These are phyloP conservation scores for Choiromyces venosus DNA, from an alignment of 495 filamentous ascomycete genomes.

Conservation along the genomic window DNA sequence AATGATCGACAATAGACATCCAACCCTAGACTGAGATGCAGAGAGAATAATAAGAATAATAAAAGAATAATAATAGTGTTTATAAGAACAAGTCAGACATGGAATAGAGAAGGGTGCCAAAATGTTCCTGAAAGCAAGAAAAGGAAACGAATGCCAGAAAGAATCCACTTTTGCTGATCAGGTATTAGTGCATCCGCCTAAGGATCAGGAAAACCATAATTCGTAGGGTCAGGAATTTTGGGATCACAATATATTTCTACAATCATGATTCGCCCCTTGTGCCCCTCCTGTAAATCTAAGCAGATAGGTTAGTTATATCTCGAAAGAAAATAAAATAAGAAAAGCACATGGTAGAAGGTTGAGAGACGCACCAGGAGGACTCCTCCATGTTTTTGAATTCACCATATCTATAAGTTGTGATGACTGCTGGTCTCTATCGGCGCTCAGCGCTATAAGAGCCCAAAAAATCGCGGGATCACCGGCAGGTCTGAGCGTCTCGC, in stretches of 20 bases:
- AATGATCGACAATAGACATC: background rate
- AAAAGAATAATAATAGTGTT: background rate
- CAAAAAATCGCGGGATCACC: background rate
- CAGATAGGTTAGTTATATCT: background rate
- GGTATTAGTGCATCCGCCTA: background rate
- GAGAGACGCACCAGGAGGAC: background rate
- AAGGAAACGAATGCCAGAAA: background rate
- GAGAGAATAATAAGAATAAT: background rate
- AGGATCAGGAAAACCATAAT: background rate
- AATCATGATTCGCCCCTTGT: background rate
- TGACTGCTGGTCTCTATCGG: background rate
- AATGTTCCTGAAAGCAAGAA: background rate
- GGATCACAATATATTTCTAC: background rate
- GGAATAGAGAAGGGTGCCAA: background rate
- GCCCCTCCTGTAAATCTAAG: background rate
- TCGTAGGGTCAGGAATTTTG: background rate
- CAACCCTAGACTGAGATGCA: background rate
- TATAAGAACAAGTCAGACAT: background rate
- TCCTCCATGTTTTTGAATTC: background rate
- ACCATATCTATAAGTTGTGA: background rate
- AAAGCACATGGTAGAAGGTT: background rate
- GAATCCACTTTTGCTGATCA: background rate
- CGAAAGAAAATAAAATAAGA: background rate
- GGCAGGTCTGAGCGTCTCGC: background rate
- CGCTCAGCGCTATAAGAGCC: background rate